Evolutionary conservation across 2,329 filamentous ascomycete species (phyloP), one percentile per base, ranked within the genome.

Genomic region (Penicillium rolfsii): DNA sequence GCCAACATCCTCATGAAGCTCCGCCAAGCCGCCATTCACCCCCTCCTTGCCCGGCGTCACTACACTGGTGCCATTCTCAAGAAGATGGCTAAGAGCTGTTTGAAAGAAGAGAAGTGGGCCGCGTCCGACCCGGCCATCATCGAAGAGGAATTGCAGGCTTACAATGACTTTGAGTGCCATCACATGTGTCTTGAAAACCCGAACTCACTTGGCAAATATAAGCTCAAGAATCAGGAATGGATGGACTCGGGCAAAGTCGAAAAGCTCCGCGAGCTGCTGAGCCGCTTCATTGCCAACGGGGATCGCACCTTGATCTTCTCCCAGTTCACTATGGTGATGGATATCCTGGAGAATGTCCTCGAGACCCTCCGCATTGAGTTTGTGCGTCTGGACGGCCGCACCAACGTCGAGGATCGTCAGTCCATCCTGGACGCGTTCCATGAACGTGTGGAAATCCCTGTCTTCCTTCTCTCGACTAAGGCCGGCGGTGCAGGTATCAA

Each of bases 401-500:
- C 93, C 6, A 87, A 87, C 49, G 94, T 97, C 57, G 84, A 89
- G 16, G 88, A 92, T 59, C 90, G 95, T 8, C 95, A 98, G 76
- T 86, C 89, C 4, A 85, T 97, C 65, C 93, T 98, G 67, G 91
- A 99, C 76, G 84, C 90, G 46, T 99, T 96, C 82, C 89, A 92
- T 69, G 79, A 85, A 2, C 86, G 96, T 71, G 79, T 84, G 0
- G 82, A 84, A 2, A 96, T 98, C 55, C 89, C 93, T 0, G 93
- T 96, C 0, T 99, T 99, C 76, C 85, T 99, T 66, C 85, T 99
- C 5, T 95, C 91, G 0, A 99, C 95, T 0, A 94, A 93, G 62
- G 93, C 94, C 0, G 95, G 95, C 55, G 95, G 95, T n/a, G 95
- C 94, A 0, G 95, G 95, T 43, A 96, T 99, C 80, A 99, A 99